Conservation (phyloP, 805 yeast species). For the Metschnikowia henanensis region DNA sequence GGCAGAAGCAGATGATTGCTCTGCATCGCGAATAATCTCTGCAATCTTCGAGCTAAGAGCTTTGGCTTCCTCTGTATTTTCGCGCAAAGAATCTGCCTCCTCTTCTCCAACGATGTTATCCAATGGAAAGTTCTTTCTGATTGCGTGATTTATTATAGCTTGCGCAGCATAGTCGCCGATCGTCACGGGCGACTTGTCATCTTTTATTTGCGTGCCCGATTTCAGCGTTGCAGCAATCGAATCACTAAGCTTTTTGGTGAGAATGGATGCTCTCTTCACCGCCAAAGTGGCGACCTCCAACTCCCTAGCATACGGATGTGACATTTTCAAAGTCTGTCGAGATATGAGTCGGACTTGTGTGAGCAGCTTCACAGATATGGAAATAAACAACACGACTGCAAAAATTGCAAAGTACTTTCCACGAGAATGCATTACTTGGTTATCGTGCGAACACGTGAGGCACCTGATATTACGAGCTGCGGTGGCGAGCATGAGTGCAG, state of each 20-base stretch:
- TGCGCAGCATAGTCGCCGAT: constrained; percentile 97
- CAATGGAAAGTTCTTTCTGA: constrained; percentile 72
- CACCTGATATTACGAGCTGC: neutral
- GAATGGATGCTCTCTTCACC: constrained; percentile 79
- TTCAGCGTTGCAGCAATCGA: constrained; percentile 44
- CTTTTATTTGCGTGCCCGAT: constrained; percentile 68
- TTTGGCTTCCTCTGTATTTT: constrained; percentile 38
- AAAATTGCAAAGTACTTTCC: constrained; percentile 1
- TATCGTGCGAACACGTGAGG: constrained; percentile 20
- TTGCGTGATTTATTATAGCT: constrained; percentile 85
- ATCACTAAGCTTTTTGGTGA: constrained; percentile 70
- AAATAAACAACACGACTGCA: constrained; percentile 8
- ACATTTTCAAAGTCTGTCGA: constrained; percentile 3
- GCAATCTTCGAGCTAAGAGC: constrained; percentile 56
- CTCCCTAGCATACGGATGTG: constrained; percentile 57
- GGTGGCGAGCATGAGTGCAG: too few species aligned
- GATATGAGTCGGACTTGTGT: neutral
- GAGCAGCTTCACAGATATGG: constrained; percentile 2
- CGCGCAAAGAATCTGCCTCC: constrained; percentile 65
- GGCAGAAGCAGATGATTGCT: constrained; percentile 40
- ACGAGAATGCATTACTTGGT: neutral
- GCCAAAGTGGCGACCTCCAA: constrained; percentile 83
- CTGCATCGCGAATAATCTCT: constrained; percentile 55
- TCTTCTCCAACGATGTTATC: constrained; percentile 96
- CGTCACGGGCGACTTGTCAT: constrained; percentile 93